A percentile compares a stretch with the other conserved stretches of the same genome.
phyloP scores from a whole-genome alignment of 2,329 filamentous ascomycete genomes.

The Fusarium agapanthi region DNA sequence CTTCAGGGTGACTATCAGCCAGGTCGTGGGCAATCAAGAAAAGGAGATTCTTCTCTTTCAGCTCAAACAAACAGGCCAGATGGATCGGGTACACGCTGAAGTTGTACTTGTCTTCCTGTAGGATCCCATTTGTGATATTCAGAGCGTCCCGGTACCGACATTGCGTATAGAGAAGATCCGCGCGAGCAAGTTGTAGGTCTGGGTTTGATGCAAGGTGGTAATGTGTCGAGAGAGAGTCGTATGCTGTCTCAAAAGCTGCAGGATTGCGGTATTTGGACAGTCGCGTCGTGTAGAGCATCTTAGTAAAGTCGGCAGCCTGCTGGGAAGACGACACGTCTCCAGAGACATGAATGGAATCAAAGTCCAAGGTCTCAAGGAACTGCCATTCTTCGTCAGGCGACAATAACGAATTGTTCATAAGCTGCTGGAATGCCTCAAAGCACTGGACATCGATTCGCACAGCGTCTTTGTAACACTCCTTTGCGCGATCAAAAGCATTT shows the following conservation, averaged over 20 bases:
- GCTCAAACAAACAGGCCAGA: slow-evolving; percentile 88
- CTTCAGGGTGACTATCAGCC: slow-evolving; percentile 88
- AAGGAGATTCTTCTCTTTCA: slow-evolving; percentile 84
- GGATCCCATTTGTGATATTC: slow-evolving; percentile 81
- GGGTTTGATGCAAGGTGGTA: slow-evolving; percentile 88
- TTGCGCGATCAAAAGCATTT: slow-evolving; percentile 95
- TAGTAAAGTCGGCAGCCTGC: slow-evolving; percentile 92
- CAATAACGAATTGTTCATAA: slow-evolving; percentile 96
- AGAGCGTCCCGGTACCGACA: slow-evolving; percentile 92
- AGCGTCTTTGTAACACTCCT: slow-evolving; percentile 98
- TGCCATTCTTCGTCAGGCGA: slow-evolving; percentile 88
- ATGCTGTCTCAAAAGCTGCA: slow-evolving; percentile 81
- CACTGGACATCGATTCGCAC: slow-evolving; percentile 97
- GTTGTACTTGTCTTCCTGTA: slow-evolving; percentile 87
- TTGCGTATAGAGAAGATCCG: slow-evolving; percentile 92
- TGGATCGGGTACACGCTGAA: slow-evolving; percentile 90
- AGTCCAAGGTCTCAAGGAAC: slow-evolving; percentile 88
- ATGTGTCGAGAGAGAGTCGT: slow-evolving; percentile 91
- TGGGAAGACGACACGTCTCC: slow-evolving; percentile 75
- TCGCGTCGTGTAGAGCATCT: slow-evolving; percentile 94
- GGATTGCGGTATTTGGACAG: slow-evolving; percentile 95
- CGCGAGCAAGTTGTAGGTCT: slow-evolving; percentile 88
- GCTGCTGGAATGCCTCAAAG: slow-evolving; percentile 96
- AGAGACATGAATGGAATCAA: slow-evolving; percentile 78
- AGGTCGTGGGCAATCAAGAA: slow-evolving; percentile 94